These are phyloP conservation scores for Begonia masoniana DNA, from an alignment of 306 rosid genomes.

Conservation along the genomic window DNA sequence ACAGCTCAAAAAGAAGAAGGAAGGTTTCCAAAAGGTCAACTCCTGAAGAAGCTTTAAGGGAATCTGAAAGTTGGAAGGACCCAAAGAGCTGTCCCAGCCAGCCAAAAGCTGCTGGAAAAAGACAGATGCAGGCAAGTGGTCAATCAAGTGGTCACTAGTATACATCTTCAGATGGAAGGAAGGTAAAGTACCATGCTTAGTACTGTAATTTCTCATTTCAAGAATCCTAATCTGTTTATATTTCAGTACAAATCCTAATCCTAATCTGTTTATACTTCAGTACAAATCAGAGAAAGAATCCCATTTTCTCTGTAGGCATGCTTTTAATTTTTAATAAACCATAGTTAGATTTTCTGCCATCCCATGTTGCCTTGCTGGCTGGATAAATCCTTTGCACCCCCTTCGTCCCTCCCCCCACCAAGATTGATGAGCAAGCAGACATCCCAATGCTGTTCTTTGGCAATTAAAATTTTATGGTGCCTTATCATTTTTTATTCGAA, in stretches of 20 bases:
- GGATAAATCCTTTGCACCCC: too few species aligned
- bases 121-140: conserved; percentile 50
- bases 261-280: background rate
- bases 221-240: conserved; percentile 1
- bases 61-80: conserved; percentile 59
- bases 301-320: background rate
- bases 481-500: too few species aligned
- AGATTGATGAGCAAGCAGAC: too few species aligned
- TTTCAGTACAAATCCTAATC: background rate
- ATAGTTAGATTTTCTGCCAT: too few species aligned
- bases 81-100: conserved; percentile 34
- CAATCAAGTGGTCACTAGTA: conserved; percentile 78
- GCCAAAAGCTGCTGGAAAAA: conserved; percentile 54
- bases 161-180: conserved; percentile 62
- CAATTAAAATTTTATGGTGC: too few species aligned
- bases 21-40: conserved; percentile 17
- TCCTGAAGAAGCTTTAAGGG: conserved; percentile 15
- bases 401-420: too few species aligned
- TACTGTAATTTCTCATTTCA: background rate
- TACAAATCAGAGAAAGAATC: background rate
- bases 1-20: conserved; percentile 26
- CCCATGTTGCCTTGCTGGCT: too few species aligned
- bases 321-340: conserved; percentile 1
- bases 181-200: conserved; percentile 24
- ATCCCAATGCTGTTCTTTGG: too few species aligned